Base-by-base conservation (phyloP, 192 early-diverging fungal species). In the Tieghemiomyces parasiticus region DNA sequence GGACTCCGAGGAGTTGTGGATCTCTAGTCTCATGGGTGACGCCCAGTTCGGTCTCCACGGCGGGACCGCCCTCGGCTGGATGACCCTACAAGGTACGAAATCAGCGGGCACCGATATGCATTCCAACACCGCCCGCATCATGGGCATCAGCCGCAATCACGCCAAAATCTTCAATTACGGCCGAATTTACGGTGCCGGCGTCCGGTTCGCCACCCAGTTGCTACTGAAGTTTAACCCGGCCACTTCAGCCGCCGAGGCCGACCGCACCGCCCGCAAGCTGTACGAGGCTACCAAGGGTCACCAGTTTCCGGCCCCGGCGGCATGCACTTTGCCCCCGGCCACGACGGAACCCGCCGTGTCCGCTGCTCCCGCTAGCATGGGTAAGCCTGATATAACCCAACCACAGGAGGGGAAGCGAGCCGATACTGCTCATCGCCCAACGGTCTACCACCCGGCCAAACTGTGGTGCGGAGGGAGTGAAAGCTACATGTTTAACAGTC, bases 131-230 rank as follows among this genome's bases (percentile, higher is more conserved):
- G 95, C 90, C 0, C 65, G 74, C 19, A 91, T 98, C 60, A 60
- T 94, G 59, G 87, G 84, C 20, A 94, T 96, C 65, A 78, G 74
- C 33, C 78, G 95, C 29, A 87, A 92, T 61, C 75, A 83, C 45
- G 91, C 95, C 56, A 98, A 98, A 67, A 72, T 91, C 16, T 96
- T 98, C 68, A 98, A 98, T 70, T 96, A 98, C 68, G 81, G 78
- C 1, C 81, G 95, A 13, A 93, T 98, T 55, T 98, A 98, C 64
- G 95, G 95, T 51, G 95, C 93, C 2, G 92, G 92, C 8, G 73
- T 85, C 24, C 83, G 81, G 47, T 87, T 89, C 70, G 89, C 93
- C 0, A 77, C 81, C 0, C 74, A 84, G 33, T 66, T 98, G 38
- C 72, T 98, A 14, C 64, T 82, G 60, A 86, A 94, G 49, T 83